Evolutionary conservation across 2,329 filamentous ascomycete genomes (phyloP).

Genomic region (Geoglossum cookeanum): DNA sequence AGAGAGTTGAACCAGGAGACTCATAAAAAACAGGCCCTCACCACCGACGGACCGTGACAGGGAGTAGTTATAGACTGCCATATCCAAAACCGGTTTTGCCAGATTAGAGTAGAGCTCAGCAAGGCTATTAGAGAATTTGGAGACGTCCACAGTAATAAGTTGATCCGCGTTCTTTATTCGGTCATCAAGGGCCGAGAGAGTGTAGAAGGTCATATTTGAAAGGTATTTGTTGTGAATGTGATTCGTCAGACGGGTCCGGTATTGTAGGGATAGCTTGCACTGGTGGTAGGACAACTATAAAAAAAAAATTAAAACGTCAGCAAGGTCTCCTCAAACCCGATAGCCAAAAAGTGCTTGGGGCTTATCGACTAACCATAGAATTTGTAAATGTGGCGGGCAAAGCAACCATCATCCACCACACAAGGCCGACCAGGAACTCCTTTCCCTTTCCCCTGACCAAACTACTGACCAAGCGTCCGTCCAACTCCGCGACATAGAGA

Average conservation of each 20-base stretch:
- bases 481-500: slow-evolving; percentile 87
- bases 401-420: slow-evolving; percentile 98
- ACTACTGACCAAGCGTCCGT: slow-evolving; percentile 80
- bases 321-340: slow-evolving; percentile 9
- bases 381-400: slow-evolving; percentile 95
- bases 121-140: slow-evolving; percentile 86
- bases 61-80: slow-evolving; percentile 92
- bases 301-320: background rate
- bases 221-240: slow-evolving; percentile 91
- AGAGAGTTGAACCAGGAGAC: slow-evolving; percentile 77
- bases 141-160: slow-evolving; percentile 88
- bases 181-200: slow-evolving; percentile 84
- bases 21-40: slow-evolving; percentile 91
- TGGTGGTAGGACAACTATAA: slow-evolving; percentile 81
- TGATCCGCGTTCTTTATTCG: slow-evolving; percentile 98
- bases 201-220: slow-evolving; percentile 95
- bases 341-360: background rate
- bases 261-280: slow-evolving; percentile 80
- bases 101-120: slow-evolving; percentile 93
- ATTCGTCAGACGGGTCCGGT: slow-evolving; percentile 82
- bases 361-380: slow-evolving; percentile 52
- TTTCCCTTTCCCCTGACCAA: slow-evolving; percentile 79
- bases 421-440: slow-evolving; percentile 70
- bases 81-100: slow-evolving; percentile 84
- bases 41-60: slow-evolving; percentile 89